phyloP scores from a whole-genome alignment of 805 yeast genomes.

The Ogataea wickerhamii region DNA sequence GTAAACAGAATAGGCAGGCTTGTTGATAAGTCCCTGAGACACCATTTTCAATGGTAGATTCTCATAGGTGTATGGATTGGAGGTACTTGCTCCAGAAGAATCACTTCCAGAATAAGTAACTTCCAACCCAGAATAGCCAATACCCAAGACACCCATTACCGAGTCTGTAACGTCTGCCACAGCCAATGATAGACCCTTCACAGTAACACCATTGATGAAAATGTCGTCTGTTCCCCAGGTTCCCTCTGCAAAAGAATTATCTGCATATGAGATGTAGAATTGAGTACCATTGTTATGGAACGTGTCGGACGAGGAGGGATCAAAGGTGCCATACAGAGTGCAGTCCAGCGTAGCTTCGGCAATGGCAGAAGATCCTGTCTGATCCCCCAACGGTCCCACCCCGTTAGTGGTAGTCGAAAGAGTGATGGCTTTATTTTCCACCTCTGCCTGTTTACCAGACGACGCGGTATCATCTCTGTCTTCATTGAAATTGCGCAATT shows the following conservation, averaged over 20 bases:
- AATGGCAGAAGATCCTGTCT: slow-evolving; percentile 4
- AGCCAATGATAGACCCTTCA: slow-evolving; percentile 62
- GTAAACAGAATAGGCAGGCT: slow-evolving; percentile 59
- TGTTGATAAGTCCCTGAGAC: slow-evolving; percentile 51
- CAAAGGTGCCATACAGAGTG: slow-evolving; percentile 46
- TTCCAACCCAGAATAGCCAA: slow-evolving; percentile 70
- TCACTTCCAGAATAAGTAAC: slow-evolving; percentile 41
- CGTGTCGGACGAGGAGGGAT: slow-evolving; percentile 36
- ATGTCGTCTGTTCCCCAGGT: slow-evolving; percentile 64
- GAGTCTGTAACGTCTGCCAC: slow-evolving; percentile 66
- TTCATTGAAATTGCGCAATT: background rate
- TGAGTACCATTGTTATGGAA: slow-evolving; percentile 39
- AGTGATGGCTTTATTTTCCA: background rate
- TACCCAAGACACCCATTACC: slow-evolving; percentile 66
- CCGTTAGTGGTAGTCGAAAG: background rate
- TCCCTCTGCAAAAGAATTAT: slow-evolving; percentile 46
- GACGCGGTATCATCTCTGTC: background rate
- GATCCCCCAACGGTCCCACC: slow-evolving; percentile 1
- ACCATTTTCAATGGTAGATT: slow-evolving; percentile 66
- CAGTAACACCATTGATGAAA: slow-evolving; percentile 43
- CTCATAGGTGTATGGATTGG: slow-evolving; percentile 43
- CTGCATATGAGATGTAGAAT: slow-evolving; percentile 47
- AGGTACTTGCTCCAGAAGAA: slow-evolving; percentile 11
- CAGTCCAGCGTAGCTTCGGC: slow-evolving; percentile 35
- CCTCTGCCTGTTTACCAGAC: background rate